A percentile compares a stretch with the other conserved stretches of the same genome.
Evolutionary conservation across 768 basidiomycete genomes (phyloP).

Genomic region (Kwoniella mangroviensis): DNA sequence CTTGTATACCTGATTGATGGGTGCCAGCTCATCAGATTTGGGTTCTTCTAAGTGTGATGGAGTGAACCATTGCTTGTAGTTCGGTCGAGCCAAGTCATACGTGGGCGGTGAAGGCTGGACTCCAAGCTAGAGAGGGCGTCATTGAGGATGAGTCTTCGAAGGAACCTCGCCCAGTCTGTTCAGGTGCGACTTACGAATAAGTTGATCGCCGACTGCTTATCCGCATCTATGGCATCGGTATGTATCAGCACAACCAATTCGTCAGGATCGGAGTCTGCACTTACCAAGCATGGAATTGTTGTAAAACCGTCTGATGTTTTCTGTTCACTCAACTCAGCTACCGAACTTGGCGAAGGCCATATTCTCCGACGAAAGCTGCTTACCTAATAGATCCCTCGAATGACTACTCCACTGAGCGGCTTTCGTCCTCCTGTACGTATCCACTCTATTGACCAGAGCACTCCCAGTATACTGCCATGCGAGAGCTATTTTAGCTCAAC

Average conservation of each 20-base stretch:
- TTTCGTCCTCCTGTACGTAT: conserved; percentile 77
- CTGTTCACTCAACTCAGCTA: conserved; percentile 52
- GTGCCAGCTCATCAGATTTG: conserved; percentile 61
- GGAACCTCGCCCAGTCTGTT: conserved; percentile 1
- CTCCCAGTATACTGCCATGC: conserved; percentile 97
- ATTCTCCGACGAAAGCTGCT: background rate
- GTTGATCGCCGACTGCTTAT: conserved; percentile 96
- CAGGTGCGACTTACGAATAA: conserved; percentile 76
- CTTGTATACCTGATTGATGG: conserved; percentile 65
- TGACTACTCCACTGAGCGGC: conserved; percentile 98
- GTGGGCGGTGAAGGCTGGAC: conserved; percentile 48
- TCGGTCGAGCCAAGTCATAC: conserved; percentile 65
- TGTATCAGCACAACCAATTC: background rate
- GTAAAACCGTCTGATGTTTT: conserved; percentile 92
- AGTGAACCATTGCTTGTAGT: conserved; percentile 85
- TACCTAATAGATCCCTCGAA: conserved; percentile 76
- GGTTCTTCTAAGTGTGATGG: conserved; percentile 59
- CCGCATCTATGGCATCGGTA: conserved; percentile 69
- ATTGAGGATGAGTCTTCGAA: background rate
- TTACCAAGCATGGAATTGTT: conserved; percentile 87
- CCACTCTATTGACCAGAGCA: conserved; percentile 91
- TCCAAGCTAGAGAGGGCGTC: conserved; percentile 24
- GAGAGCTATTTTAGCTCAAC: conserved; percentile 65
- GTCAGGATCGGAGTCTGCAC: conserved; percentile 16
- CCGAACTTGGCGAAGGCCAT: background rate